Base-by-base conservation (phyloP, 2,329 filamentous ascomycete genomes). In the Leptosphaerulina australis region DNA sequence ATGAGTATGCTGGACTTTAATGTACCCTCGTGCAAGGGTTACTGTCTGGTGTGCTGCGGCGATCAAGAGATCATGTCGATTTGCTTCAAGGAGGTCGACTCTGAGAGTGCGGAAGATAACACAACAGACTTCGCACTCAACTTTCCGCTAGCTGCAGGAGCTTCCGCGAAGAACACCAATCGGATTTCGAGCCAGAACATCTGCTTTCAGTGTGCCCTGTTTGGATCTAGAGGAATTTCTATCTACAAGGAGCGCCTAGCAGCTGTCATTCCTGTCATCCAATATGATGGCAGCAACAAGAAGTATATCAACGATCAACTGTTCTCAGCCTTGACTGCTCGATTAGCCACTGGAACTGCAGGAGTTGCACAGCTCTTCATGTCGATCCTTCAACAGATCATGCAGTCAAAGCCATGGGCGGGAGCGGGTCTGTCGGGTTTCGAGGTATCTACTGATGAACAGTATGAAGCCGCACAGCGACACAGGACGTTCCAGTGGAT, bases 61-160 rank as follows among this genome's bases (percentile, higher is more conserved):
- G 64, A 71, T 5, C 48, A 70, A 3, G 63, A 70, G 41, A 49
- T 70, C 39, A 69, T 71, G 68, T 67, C 64, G 1, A 64, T 72
- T 28, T 68, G 62, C 15, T 50, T 72, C 30, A 71, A 71, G 43
- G 45, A 57, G 10, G 49, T 62, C 2, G 57, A 63, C 8, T 20
- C 53, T 3, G 58, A 56, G 5, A 53, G 64, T n/a, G 44, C 17
- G 1, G 59, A 58, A 4, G 56, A 60, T 26, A 72, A 71, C 45
- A 71, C 69, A 4, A 63, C 55, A 12, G 64, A 71, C 47, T 71
- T 71, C 33, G 68, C 67, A 5, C 64, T 70, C 39, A 65, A 71
- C 41, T 70, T 69, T 24, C 67, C 68, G 4, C 62, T 70, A 5
- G 68, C 68, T 14, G 68, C 67, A 17, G 68, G 66, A 41, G 44